These are phyloP conservation scores for Sarocladium strictum DNA, from an alignment of 2,329 filamentous ascomycete genomes.

Conservation along the genomic window DNA sequence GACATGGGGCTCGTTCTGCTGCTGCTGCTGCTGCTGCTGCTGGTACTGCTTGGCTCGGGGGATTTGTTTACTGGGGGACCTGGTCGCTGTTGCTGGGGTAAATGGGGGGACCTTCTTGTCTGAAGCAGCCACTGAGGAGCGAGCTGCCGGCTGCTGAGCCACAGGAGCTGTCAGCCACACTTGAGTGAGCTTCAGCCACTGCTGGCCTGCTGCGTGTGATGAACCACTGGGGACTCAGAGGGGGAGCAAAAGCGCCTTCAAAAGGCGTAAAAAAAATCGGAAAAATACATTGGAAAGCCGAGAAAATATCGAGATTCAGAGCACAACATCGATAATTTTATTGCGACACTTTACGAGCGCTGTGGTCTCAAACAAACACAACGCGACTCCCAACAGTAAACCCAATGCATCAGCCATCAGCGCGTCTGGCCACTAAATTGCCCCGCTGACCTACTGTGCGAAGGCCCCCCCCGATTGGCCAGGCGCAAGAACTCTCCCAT, in stretches of 20 bases:
- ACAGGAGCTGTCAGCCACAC: slow-evolving; percentile 7
- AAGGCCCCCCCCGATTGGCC: background rate
- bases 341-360: background rate
- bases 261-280: slow-evolving; percentile 1
- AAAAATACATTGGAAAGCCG: background rate
- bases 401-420: background rate
- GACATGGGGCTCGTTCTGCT: too few relatives aligned
- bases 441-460: background rate
- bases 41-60: background rate
- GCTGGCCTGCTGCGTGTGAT: background rate
- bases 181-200: slow-evolving; percentile 1
- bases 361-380: background rate
- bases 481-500: background rate
- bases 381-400: background rate
- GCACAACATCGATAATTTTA: background rate
- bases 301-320: background rate
- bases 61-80: slow-evolving; percentile 29
- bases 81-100: slow-evolving; percentile 27
- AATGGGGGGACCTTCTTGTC: background rate
- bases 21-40: too few relatives aligned
- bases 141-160: slow-evolving; percentile 1
- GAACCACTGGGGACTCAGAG: background rate
- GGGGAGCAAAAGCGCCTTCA: background rate
- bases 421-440: background rate
- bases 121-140: background rate